A percentile compares a stretch with the other conserved stretches of the same genome.
phyloP scores from a whole-genome alignment of 441 rosid genomes.

The Mallotus japonicus region DNA sequence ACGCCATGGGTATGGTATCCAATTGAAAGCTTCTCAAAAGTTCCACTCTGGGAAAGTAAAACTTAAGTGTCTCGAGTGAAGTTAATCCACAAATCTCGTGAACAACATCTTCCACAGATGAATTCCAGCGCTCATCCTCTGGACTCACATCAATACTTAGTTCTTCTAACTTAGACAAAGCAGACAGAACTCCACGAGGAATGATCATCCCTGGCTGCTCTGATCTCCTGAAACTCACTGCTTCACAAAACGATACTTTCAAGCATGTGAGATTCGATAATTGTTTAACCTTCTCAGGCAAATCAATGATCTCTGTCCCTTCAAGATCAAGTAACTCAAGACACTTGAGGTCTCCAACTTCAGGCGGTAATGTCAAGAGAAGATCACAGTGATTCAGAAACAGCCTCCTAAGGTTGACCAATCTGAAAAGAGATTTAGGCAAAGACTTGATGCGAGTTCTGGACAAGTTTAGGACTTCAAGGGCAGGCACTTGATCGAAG shows the following conservation, averaged over 20 bases:
- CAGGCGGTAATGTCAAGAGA: slow-evolving; percentile 17
- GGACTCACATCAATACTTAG: too few species aligned
- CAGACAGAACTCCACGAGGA: too few species aligned
- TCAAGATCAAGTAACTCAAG: slow-evolving; percentile 32
- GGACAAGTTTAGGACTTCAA: slow-evolving; percentile 25
- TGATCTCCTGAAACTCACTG: background rate
- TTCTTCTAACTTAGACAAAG: too few species aligned
- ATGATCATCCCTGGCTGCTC: too few species aligned
- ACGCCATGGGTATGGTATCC: background rate
- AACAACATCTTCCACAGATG: too few species aligned
- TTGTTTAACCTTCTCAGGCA: slow-evolving; percentile 4
- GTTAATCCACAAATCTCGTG: too few species aligned
- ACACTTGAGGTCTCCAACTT: slow-evolving; percentile 20
- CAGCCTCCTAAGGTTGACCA: slow-evolving; percentile 12
- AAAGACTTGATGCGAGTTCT: slow-evolving; percentile 16
- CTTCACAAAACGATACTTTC: background rate
- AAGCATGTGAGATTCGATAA: background rate
- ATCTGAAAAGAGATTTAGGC: slow-evolving; percentile 19
- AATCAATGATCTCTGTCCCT: slow-evolving; percentile 14
- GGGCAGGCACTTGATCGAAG: slow-evolving; percentile 22
- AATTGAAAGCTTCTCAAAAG: background rate
- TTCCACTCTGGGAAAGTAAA: background rate
- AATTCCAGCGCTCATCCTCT: too few species aligned
- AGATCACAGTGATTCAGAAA: slow-evolving; percentile 17
- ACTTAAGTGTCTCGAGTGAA: too few species aligned